These are phyloP conservation scores for Brassica nigra DNA, from an alignment of 345 rosid genomes.

Conservation along the genomic window DNA sequence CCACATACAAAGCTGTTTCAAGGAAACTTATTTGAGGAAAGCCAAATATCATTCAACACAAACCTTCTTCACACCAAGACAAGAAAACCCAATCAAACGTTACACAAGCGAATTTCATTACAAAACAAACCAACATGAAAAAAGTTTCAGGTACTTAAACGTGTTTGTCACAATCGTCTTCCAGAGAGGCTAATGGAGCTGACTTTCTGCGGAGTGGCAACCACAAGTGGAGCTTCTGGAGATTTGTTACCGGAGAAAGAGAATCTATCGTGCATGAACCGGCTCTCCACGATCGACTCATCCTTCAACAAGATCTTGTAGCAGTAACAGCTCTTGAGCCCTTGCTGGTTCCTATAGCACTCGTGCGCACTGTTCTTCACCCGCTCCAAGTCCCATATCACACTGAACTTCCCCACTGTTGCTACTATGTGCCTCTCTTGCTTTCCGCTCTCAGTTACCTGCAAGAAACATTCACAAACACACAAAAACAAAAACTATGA, in stretches of 20 bases:
- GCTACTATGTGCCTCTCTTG: slow-evolving; percentile 92
- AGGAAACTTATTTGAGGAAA: background rate
- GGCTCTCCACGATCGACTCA: slow-evolving; percentile 88
- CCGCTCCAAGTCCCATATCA: slow-evolving; percentile 94
- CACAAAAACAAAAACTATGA: slow-evolving; percentile 5
- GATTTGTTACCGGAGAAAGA: slow-evolving; percentile 55
- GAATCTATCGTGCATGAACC: slow-evolving; percentile 92
- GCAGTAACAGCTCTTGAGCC: slow-evolving; percentile 95
- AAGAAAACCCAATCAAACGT: slow-evolving; percentile 8
- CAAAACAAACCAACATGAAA: slow-evolving; percentile 22
- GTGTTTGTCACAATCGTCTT: slow-evolving; percentile 40
- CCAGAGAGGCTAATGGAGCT: slow-evolving; percentile 94
- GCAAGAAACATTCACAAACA: slow-evolving; percentile 27
- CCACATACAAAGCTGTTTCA: background rate
- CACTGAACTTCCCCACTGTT: slow-evolving; percentile 93
- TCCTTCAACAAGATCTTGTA: slow-evolving; percentile 90
- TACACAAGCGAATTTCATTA: slow-evolving; percentile 23
- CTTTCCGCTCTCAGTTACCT: slow-evolving; percentile 92
- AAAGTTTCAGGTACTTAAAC: background rate
- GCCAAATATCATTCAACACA: slow-evolving; percentile 11
- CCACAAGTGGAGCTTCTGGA: slow-evolving; percentile 95
- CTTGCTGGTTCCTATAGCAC: slow-evolving; percentile 87
- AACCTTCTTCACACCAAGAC: slow-evolving; percentile 18
- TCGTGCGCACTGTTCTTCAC: slow-evolving; percentile 88
- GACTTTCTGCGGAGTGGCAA: slow-evolving; percentile 93